Conservation (phyloP, 2,329 filamentous ascomycete species). For the Stagonosporopsis vannaccii region DNA sequence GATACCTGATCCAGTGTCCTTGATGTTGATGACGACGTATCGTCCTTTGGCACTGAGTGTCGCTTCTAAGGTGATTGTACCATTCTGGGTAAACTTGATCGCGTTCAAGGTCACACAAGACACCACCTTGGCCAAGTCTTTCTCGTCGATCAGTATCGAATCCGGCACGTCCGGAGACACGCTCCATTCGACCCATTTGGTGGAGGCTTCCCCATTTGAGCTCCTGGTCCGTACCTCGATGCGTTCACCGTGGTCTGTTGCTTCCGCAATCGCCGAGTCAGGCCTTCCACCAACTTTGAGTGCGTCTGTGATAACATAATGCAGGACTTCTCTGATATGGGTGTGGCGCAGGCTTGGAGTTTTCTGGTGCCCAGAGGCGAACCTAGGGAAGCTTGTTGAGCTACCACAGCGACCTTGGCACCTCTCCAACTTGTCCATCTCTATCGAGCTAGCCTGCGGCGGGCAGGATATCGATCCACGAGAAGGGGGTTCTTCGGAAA, state of each 20-base stretch:
- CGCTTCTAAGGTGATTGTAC: conserved; percentile 64
- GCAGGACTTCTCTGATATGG: conserved; percentile 57
- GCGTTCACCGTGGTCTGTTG: conserved; percentile 56
- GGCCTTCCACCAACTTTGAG: conserved; percentile 61
- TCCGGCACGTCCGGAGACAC: conserved; percentile 60
- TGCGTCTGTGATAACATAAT: conserved; percentile 61
- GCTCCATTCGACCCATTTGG: conserved; percentile 59
- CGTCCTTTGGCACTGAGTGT: conserved; percentile 59
- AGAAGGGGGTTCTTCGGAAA: conserved; percentile 39
- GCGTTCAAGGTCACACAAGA: conserved; percentile 72
- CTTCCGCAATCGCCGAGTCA: conserved; percentile 58
- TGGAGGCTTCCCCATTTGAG: conserved; percentile 54
- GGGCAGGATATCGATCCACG: conserved; percentile 29
- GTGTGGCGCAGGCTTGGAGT: conserved; percentile 58
- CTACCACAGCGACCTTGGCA: conserved; percentile 34
- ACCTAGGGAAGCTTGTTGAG: conserved; percentile 40
- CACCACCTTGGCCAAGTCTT: conserved; percentile 68
- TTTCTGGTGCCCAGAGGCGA: conserved; percentile 50
- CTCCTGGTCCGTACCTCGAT: conserved; percentile 57
- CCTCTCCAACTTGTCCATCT: conserved; percentile 29
- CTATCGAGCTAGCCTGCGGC: conserved; percentile 16
- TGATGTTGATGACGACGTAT: conserved; percentile 67
- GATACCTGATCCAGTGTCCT: conserved; percentile 74
- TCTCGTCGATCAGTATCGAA: conserved; percentile 66
- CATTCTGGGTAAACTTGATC: conserved; percentile 73